Base-by-base conservation (phyloP, 2,329 filamentous ascomycete species). In the Trichoderma oligosporum region DNA sequence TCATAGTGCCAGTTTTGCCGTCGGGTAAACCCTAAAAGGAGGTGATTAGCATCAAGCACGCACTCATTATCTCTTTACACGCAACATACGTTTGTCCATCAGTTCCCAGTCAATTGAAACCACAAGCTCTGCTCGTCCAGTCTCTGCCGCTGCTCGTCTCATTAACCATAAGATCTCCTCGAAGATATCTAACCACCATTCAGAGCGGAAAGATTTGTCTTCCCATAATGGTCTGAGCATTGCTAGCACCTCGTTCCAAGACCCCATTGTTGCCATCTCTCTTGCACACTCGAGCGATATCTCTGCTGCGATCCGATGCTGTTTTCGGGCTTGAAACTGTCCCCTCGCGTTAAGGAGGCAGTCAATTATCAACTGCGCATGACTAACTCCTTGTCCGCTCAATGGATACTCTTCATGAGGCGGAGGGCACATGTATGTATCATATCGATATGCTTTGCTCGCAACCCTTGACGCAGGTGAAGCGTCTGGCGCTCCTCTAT, bases 31-130 rank as follows among this genome's bases (percentile, higher is more conserved):
- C 72, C 83, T 84, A 55, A 36, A 44, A n/a, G n/a, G n/a, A n/a
- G 12, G 4, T 20, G 7, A 7, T 56, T 29, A 44, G 31, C 42
- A 8, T 27, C 52, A 31, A 12, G 7, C 31, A 22, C 24, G 18
- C 24, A 29, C 22, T 20, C n/a, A n/a, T 22, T 14, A 16, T 5
- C n/a, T 12, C 2, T 4, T 12, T 24, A 22, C 2, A 25, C 27
- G 5, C 12, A 4, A 74, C 81, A 68, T 71, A 85, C 83, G 76
- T 42, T 70, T 78, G 58, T 82, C 77, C 67, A 87, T 74, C 42
- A 88, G 72, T 65, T 87, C 85, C 82, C 85, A 86, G 64, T 86
- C 83, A 49, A 85, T 79, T 25, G 82, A 76, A 33, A 87, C 70
- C 7, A 87, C 75, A 27, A 85, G 71, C 52, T 82, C 79, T 7